Percentiles rank a stretch among this genome's conserved stretches.
Conservation (phyloP, 352 stramenopile species). For the Globisporangium mamillatum region DNA sequence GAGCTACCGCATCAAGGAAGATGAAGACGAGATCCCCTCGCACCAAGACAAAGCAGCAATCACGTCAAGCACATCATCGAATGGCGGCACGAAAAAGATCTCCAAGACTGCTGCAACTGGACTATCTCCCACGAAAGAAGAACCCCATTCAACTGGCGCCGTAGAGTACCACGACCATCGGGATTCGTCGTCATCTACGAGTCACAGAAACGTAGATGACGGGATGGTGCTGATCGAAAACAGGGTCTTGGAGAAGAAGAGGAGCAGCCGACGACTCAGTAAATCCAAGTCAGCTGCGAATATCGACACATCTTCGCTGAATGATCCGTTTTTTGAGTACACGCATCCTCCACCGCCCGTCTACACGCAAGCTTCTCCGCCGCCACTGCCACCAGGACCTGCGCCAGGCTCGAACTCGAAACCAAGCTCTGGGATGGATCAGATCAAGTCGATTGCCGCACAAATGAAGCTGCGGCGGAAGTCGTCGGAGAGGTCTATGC, state of each 20-base stretch:
- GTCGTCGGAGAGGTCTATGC: neutral
- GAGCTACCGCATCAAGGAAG: slow-evolving; percentile 52
- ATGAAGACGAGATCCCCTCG: slow-evolving; percentile 17
- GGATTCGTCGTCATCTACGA: neutral
- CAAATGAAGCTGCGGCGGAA: slow-evolving; percentile 74
- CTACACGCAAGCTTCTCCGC: neutral
- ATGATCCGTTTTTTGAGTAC: slow-evolving; percentile 3
- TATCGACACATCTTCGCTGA: slow-evolving; percentile 53
- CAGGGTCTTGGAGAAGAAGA: slow-evolving; percentile 17
- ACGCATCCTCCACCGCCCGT: neutral
- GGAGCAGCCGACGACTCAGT: slow-evolving; percentile 31
- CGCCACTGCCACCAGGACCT: slow-evolving; percentile 1
- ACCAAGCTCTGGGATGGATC: slow-evolving; percentile 37
- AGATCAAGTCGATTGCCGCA: slow-evolving; percentile 70
- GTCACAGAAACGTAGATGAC: slow-evolving; percentile 14
- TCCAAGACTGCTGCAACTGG: neutral
- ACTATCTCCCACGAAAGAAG: neutral
- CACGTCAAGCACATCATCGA: slow-evolving; percentile 4
- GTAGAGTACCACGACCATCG: neutral
- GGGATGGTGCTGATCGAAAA: neutral
- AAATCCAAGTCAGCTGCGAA: slow-evolving; percentile 57
- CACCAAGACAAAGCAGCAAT: neutral
- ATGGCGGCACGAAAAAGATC: neutral
- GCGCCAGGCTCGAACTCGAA: neutral
- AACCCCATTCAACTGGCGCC: neutral